A percentile compares a stretch with the other conserved stretches of the same genome.
Conservation (phyloP, 306 rosid genomes). For the Corylus heterophylla region DNA sequence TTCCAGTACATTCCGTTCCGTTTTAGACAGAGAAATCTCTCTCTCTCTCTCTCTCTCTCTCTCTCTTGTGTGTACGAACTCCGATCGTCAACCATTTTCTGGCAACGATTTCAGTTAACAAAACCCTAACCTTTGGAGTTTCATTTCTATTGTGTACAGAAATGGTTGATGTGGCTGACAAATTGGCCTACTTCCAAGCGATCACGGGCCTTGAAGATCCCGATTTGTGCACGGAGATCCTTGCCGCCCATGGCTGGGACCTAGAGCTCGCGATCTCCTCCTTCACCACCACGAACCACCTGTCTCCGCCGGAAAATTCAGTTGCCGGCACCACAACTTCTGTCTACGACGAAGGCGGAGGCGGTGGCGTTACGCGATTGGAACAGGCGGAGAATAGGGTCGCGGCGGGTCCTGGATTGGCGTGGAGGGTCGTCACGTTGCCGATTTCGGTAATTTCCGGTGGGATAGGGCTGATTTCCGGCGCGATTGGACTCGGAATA, state of each 20-base stretch:
- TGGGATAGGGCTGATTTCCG: slow-evolving; percentile 71
- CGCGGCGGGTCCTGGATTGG: slow-evolving; percentile 54
- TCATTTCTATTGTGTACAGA: neutral
- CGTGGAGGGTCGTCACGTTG: slow-evolving; percentile 72
- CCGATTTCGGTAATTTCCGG: slow-evolving; percentile 88
- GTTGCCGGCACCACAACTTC: slow-evolving; percentile 14
- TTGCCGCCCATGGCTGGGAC: slow-evolving; percentile 92
- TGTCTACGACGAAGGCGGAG: slow-evolving; percentile 5
- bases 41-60: neutral
- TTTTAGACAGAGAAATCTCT: neutral
- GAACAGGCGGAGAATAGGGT: slow-evolving; percentile 33
- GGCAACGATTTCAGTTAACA: neutral
- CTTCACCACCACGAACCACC: slow-evolving; percentile 42
- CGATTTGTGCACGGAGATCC: slow-evolving; percentile 84
- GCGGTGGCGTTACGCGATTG: slow-evolving; percentile 14
- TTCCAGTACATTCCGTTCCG: neutral
- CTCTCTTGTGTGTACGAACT: neutral
- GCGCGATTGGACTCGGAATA: slow-evolving; percentile 80
- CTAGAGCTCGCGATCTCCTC: slow-evolving; percentile 93
- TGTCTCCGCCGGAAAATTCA: slow-evolving; percentile 10
- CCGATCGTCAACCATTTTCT: neutral
- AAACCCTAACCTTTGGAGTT: neutral
- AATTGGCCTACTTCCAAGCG: slow-evolving; percentile 82
- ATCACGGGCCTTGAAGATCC: slow-evolving; percentile 87
- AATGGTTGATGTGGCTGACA: slow-evolving; percentile 78